These are phyloP conservation scores for Crithidia bombi DNA, from an alignment of 208 protist species.

Conservation along the genomic window DNA sequence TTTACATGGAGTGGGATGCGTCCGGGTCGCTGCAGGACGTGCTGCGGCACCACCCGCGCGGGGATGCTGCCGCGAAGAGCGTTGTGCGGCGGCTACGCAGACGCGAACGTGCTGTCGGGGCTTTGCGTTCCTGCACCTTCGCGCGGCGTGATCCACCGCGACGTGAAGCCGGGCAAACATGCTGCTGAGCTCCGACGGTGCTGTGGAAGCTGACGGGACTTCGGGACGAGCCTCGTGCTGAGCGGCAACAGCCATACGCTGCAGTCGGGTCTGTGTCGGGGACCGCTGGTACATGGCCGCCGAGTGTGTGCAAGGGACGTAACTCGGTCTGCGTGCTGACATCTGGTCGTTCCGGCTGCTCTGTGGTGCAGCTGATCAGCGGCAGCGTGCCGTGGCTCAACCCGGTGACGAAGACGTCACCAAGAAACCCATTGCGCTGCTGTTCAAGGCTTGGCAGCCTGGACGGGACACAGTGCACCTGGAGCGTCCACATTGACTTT, in stretches of 20 bases:
- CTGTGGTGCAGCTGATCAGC: slow-evolving; percentile 70
- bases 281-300: slow-evolving; percentile 82
- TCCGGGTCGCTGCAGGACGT: slow-evolving; percentile 66
- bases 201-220: slow-evolving; percentile 77
- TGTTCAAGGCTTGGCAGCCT: slow-evolving; percentile 66
- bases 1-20: slow-evolving; percentile 84
- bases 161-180: slow-evolving; percentile 91
- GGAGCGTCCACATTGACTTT: slow-evolving; percentile 40
- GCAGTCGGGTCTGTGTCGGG: slow-evolving; percentile 54
- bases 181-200: slow-evolving; percentile 67
- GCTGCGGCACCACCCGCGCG: slow-evolving; percentile 38
- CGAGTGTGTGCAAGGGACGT: slow-evolving; percentile 60
- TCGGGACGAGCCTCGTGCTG: slow-evolving; percentile 70
- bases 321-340: slow-evolving; percentile 70
- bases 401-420: slow-evolving; percentile 7
- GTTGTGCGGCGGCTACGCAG: slow-evolving; percentile 58
- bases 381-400: slow-evolving; percentile 63
- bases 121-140: slow-evolving; percentile 67
- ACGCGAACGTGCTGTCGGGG: slow-evolving; percentile 50
- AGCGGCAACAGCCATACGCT: slow-evolving; percentile 33
- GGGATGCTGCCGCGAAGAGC: slow-evolving; percentile 45
- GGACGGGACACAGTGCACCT: slow-evolving; percentile 31
- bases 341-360: slow-evolving; percentile 86
- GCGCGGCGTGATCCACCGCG: slow-evolving; percentile 76
- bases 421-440: slow-evolving; percentile 44